These are phyloP conservation scores for Torrubiella hemipterigena DNA, from an alignment of 2,329 filamentous ascomycete genomes.

Conservation along the genomic window DNA sequence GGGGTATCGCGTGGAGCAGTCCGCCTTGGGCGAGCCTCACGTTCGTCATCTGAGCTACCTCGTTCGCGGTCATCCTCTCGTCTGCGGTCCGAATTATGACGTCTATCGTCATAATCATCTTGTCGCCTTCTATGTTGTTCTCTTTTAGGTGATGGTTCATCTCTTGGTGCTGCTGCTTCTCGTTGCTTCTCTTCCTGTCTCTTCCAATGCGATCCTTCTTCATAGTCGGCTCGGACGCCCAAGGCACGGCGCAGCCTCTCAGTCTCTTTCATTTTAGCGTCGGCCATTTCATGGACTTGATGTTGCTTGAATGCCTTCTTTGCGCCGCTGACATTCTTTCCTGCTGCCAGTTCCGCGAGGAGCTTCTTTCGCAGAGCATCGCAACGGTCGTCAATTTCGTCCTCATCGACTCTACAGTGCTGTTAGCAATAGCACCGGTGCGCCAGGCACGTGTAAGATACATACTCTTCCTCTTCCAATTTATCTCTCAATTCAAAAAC, in stretches of 20 bases:
- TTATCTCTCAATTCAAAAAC: constrained; percentile 82
- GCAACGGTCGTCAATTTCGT: constrained; percentile 67
- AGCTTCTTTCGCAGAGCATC: constrained; percentile 29
- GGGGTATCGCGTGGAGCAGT: too few species aligned
- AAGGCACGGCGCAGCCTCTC: constrained; percentile 77
- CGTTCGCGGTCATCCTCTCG: too few species aligned
- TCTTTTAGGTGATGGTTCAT: too few species aligned
- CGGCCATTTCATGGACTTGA: constrained; percentile 91
- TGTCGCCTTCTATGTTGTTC: constrained; percentile 13
- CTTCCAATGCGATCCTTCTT: constrained; percentile 78
- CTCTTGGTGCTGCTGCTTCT: too few species aligned
- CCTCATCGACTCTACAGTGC: constrained; percentile 59
- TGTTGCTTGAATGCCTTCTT: constrained; percentile 64
- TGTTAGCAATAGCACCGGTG: constrained; percentile 5
- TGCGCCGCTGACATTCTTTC: constrained; percentile 19
- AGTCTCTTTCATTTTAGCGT: constrained; percentile 93
- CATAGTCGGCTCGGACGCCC: constrained; percentile 75
- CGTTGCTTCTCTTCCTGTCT: constrained; percentile 62
- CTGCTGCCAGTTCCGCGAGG: constrained; percentile 23
- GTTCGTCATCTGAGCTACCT: too few species aligned
- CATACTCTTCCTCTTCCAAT: constrained; percentile 80
- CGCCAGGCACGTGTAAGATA: constrained; percentile 3
- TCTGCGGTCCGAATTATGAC: background rate
- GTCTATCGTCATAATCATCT: constrained; percentile 1
- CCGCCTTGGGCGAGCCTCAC: too few species aligned